Conservation (phyloP, 1,284 basidiomycete species). For the Leccinum subrobustum region DNA sequence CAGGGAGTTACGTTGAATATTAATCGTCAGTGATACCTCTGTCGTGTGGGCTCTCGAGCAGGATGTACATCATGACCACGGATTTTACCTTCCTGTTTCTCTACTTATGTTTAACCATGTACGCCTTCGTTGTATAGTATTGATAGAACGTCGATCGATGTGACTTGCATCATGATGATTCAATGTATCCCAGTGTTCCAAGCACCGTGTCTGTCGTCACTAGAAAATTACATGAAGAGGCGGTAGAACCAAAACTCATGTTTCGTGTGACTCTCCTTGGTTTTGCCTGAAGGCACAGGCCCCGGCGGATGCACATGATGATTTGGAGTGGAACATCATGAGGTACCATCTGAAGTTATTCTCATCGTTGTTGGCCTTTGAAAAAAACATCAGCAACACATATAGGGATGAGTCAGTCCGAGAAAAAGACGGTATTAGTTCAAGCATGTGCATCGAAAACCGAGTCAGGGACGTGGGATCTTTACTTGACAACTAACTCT, state of each 20-base stretch:
- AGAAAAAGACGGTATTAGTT: background rate
- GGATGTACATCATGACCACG: background rate
- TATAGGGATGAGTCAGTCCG: background rate
- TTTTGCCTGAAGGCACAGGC: background rate
- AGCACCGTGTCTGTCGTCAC: background rate
- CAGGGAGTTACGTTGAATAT: background rate
- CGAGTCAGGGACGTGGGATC: background rate
- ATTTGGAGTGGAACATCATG: background rate
- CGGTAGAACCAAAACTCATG: background rate
- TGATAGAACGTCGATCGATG: background rate
- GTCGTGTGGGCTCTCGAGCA: background rate
- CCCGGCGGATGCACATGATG: background rate
- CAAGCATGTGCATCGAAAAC: background rate
- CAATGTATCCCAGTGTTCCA: background rate
- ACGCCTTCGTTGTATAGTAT: constrained; percentile 4
- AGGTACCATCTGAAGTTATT: background rate
- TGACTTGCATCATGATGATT: background rate
- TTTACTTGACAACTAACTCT: background rate
- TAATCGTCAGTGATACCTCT: constrained; percentile 3
- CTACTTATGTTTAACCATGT: constrained; percentile 5
- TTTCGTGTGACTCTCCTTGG: background rate
- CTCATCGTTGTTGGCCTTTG: background rate
- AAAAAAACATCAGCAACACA: background rate
- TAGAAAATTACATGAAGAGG: background rate
- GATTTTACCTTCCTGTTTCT: background rate